These are phyloP conservation scores for Talaromyces sp. DNA, from an alignment of 2,329 filamentous ascomycete genomes.

Conservation along the genomic window DNA sequence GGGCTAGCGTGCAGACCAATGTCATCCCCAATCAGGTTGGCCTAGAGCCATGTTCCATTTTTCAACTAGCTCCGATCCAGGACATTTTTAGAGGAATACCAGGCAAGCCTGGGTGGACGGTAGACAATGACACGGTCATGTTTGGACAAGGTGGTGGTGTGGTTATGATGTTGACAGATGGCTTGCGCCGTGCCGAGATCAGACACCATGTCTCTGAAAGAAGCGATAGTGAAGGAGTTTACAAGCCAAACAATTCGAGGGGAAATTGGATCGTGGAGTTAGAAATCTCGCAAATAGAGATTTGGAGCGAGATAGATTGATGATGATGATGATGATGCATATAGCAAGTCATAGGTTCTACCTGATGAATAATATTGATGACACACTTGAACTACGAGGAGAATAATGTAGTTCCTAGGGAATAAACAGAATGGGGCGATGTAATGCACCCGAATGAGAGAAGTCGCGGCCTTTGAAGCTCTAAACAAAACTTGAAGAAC, in stretches of 20 bases:
- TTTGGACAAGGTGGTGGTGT: constrained; percentile 4
- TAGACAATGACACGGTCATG: neutral
- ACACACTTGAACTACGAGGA: too few species aligned
- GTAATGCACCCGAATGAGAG: too few species aligned
- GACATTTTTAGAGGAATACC: neutral
- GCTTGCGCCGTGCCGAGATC: neutral
- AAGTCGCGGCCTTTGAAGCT: too few species aligned
- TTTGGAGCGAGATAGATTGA: neutral
- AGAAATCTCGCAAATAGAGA: constrained; percentile 1
- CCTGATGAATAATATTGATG: too few species aligned
- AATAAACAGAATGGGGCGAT: too few species aligned
- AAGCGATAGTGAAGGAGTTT: neutral
- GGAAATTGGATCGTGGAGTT: neutral
- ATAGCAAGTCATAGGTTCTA: too few species aligned
- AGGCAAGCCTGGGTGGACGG: constrained; percentile 4
- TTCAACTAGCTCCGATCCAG: constrained; percentile 2
- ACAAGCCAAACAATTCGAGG: neutral
- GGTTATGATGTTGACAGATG: constrained; percentile 2
- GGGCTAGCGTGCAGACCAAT: neutral
- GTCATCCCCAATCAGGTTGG: neutral
- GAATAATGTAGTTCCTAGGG: too few species aligned
- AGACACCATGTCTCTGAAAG: neutral
- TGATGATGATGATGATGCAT: neutral
- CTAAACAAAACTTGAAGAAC: too few species aligned
- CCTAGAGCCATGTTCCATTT: constrained; percentile 3